Evolutionary conservation across 805 yeast species (phyloP).

Genomic region (Lipomyces yamanashiensis): DNA sequence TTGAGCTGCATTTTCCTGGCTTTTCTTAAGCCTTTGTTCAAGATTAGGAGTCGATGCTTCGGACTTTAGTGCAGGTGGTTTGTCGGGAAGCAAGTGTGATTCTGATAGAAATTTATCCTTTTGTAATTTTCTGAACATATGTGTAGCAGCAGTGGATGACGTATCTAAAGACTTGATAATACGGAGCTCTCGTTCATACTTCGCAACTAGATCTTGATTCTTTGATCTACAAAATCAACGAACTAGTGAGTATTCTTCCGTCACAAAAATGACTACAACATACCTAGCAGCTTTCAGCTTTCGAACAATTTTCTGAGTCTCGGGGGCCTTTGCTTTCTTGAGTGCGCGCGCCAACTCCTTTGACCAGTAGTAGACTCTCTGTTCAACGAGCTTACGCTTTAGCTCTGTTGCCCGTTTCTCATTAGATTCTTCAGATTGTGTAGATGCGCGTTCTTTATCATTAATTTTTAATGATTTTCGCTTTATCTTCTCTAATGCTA

Average conservation of each 20-base stretch:
- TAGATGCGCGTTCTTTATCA: background rate
- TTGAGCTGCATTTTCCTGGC: slow-evolving; percentile 6
- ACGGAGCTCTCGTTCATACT: slow-evolving; percentile 37
- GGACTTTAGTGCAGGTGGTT: slow-evolving; percentile 1
- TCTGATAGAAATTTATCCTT: slow-evolving; percentile 18
- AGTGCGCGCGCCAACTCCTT: slow-evolving; percentile 41
- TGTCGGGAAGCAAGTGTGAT: slow-evolving; percentile 24
- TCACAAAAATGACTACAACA: slow-evolving; percentile 3
- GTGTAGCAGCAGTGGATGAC: slow-evolving; percentile 31
- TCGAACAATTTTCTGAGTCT: slow-evolving; percentile 43
- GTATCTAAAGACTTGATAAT: slow-evolving; percentile 36
- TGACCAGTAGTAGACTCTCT: slow-evolving; percentile 43
- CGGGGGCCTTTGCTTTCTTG: slow-evolving; percentile 44
- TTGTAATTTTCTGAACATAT: slow-evolving; percentile 23
- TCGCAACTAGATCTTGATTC: slow-evolving; percentile 27
- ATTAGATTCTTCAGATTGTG: background rate
- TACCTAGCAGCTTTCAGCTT: slow-evolving; percentile 40
- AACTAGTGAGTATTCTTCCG: no score
- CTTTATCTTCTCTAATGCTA: slow-evolving; percentile 36
- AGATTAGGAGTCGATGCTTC: background rate
- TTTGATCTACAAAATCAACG: background rate
- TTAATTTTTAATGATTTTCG: slow-evolving; percentile 25
- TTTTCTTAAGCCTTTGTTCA: background rate
- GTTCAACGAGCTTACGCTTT: slow-evolving; percentile 41
- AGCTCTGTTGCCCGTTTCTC: slow-evolving; percentile 26